Percentiles rank a stretch among this genome's conserved stretches.
phyloP scores from a whole-genome alignment of 192 early-diverging fungal genomes.

The Pilobolus umbonatus region DNA sequence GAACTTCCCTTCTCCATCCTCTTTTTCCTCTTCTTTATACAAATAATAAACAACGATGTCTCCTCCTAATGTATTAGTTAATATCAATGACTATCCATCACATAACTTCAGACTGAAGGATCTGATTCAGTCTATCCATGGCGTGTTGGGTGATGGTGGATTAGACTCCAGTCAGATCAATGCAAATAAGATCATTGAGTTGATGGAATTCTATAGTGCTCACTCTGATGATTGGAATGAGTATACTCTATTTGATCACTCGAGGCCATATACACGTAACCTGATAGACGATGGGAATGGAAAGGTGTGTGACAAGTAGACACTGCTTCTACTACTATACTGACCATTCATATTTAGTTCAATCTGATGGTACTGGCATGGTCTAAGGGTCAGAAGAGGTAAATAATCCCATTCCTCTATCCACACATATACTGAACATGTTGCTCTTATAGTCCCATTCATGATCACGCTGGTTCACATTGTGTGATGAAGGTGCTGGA shows the following conservation, averaged over 20 bases:
- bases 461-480: constrained; percentile 86
- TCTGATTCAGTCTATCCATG: constrained; percentile 33
- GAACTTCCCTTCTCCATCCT: background rate
- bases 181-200: constrained; percentile 46
- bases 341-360: constrained; percentile 42
- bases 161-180: constrained; percentile 53
- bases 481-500: constrained; percentile 91
- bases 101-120: background rate
- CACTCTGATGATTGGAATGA: constrained; percentile 69
- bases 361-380: constrained; percentile 90
- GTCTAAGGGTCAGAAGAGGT: constrained; percentile 63
- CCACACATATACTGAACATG: constrained; percentile 2
- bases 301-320: constrained; percentile 35
- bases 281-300: constrained; percentile 89
- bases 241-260: constrained; percentile 69
- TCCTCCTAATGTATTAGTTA: constrained; percentile 6
- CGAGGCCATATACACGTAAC: constrained; percentile 77
- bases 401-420: constrained; percentile 15
- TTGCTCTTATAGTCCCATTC: constrained; percentile 66
- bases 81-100: background rate
- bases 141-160: constrained; percentile 50
- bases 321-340: background rate
- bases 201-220: constrained; percentile 68
- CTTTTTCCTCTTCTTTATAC: background rate
- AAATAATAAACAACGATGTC: constrained; percentile 1